Base-by-base conservation (phyloP, 106 monocot genomes). In the Acanthochlamys bracteata region DNA sequence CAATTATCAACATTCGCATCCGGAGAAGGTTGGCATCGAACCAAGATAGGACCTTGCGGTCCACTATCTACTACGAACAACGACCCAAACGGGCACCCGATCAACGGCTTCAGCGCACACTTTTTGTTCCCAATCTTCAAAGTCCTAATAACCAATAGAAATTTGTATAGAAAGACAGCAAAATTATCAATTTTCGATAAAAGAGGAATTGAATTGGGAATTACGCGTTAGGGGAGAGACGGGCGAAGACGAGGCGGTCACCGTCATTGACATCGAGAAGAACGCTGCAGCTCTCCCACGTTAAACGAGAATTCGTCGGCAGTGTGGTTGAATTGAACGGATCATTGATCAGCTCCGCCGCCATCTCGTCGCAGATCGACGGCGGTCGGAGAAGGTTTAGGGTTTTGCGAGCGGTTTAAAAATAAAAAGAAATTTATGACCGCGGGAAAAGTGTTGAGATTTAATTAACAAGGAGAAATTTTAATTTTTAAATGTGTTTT, bases 281-380 rank as follows among this genome's bases (percentile, higher is more conserved):
- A 47, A 99, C 92, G 77, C 88, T 92, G 75, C 92, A 92, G 4
- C 89, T 85, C 66, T 99, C 88, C 98, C 98, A 92, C 21, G 98
- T 71, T 24, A 65, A 47, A 54, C 83, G 69, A 9, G 66, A 62
- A 17, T 77, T 83, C 51, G 70, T 27, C 22, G 42, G 24, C n/a
- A 9, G 8, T 27, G 25, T 7, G 15, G 2, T 49, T 49, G 49
- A 49, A 1, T 49, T 49, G 6, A 3, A 12, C 49, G 12, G 3
- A 12, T 17, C 10, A 9, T 14, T 17, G 49, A 17, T 49, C 49
- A 17, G 49, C 12, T 49, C 49, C 12, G 12, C 49, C 17, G 49
- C 49, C 49, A 49, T 49, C 15, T 6, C 33, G 33, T 33, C 6
- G 4, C 4, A 33, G 33, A 33, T 33, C 33, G 33, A 33, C 33